phyloP scores from a whole-genome alignment of 352 stramenopile species.

The Phytophthora tentaculata region DNA sequence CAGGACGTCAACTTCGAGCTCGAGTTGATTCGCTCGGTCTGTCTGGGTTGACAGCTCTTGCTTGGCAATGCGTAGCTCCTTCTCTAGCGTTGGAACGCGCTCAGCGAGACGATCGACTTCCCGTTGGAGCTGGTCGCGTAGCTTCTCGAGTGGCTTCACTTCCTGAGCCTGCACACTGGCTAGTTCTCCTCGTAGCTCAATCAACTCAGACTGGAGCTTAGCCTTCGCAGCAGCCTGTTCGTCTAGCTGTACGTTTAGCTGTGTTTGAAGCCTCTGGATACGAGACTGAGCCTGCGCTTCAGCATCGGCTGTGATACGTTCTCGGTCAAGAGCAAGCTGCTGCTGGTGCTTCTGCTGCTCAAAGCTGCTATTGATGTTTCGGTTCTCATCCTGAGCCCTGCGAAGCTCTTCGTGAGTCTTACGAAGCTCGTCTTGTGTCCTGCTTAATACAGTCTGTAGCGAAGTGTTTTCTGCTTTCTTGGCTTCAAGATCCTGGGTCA shows the following conservation, averaged over 20 bases:
- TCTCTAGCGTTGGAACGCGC: slow-evolving; percentile 30
- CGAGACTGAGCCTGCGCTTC: slow-evolving; percentile 26
- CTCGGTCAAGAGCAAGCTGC: slow-evolving; percentile 26
- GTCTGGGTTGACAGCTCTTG: slow-evolving; percentile 32
- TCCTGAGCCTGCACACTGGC: slow-evolving; percentile 32
- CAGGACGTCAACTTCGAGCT: slow-evolving; percentile 54
- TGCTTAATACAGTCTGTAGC: slow-evolving; percentile 7
- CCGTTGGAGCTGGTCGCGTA: slow-evolving; percentile 44
- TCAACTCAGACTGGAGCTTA: slow-evolving; percentile 37
- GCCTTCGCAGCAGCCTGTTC: slow-evolving; percentile 29
- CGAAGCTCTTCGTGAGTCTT: slow-evolving; percentile 22
- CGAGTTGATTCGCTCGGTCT: slow-evolving; percentile 40
- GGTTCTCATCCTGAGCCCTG: slow-evolving; percentile 31
- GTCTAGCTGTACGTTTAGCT: slow-evolving; percentile 39
- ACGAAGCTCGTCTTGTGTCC: slow-evolving; percentile 24
- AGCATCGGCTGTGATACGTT: slow-evolving; percentile 28
- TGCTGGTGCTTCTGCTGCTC: slow-evolving; percentile 35
- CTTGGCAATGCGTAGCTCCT: slow-evolving; percentile 39
- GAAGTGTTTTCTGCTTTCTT: slow-evolving; percentile 20
- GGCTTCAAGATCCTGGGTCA: slow-evolving; percentile 18
- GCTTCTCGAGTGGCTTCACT: slow-evolving; percentile 43
- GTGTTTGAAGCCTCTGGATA: slow-evolving; percentile 33
- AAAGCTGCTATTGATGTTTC: slow-evolving; percentile 29
- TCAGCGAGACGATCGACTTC: slow-evolving; percentile 44
- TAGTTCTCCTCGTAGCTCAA: slow-evolving; percentile 37